Conservation (phyloP, 139 green algal genomes). For the Pseudopediastrum boryanum region DNA sequence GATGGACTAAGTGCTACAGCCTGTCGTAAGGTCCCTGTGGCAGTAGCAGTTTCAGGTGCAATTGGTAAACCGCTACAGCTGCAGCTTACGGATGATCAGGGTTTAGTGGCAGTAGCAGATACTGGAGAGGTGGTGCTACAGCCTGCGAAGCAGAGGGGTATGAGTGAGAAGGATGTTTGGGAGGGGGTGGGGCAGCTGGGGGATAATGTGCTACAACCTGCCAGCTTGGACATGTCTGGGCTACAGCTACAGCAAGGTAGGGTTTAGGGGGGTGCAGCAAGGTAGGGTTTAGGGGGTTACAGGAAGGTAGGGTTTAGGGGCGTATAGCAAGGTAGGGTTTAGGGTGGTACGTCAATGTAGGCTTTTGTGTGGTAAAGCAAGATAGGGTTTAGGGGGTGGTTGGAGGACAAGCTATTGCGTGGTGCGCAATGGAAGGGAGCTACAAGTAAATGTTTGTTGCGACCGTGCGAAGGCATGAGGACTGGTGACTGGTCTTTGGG, state of each 20-base stretch:
- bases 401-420: too few relatives aligned
- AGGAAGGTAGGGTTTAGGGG: too few relatives aligned
- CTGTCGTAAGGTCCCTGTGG: conserved; percentile 51
- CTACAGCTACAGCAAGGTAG: conserved; percentile 51
- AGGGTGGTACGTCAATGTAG: too few relatives aligned
- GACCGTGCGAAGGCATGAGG: too few relatives aligned
- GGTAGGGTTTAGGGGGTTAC: too few relatives aligned
- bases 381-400: too few relatives aligned
- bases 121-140: conserved; percentile 28
- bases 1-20: conserved; percentile 43
- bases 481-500: too few relatives aligned
- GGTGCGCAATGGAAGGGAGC: too few relatives aligned
- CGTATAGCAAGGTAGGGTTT: too few relatives aligned
- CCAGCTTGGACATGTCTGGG: conserved; percentile 42
- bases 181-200: conserved; percentile 67
- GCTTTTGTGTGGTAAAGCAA: too few relatives aligned
- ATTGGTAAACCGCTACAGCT: conserved; percentile 54
- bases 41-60: conserved; percentile 40
- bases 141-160: conserved; percentile 28
- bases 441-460: too few relatives aligned
- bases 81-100: conserved; percentile 38
- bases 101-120: conserved; percentile 28
- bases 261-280: background rate
- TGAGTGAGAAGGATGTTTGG: conserved; percentile 51
- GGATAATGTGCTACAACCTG: conserved; percentile 46